phyloP scores from a whole-genome alignment of 345 rosid genomes.

The Eucalyptus cloeziana region DNA sequence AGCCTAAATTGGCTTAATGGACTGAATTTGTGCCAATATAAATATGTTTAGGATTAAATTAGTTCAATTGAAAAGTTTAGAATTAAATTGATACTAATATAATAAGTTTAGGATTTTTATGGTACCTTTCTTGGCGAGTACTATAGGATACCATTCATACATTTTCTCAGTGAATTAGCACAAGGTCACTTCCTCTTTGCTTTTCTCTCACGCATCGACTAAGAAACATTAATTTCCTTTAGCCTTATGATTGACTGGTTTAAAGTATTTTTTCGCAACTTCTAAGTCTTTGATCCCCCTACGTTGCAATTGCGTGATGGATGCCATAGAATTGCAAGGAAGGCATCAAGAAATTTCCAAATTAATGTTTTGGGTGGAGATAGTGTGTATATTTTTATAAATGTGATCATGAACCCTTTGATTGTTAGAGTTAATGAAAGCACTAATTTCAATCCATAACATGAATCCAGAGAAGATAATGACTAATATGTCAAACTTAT shows the following conservation, averaged over 20 bases:
- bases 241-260: neutral
- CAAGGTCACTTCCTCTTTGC: neutral
- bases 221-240: neutral
- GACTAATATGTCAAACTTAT: neutral
- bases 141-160: neutral
- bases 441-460: neutral
- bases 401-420: neutral
- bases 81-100: too few relatives aligned
- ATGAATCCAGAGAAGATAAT: neutral
- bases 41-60: too few relatives aligned
- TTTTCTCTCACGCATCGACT: neutral
- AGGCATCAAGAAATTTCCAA: neutral
- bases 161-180: neutral
- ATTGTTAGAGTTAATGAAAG: neutral
- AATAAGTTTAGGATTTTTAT: too few relatives aligned
- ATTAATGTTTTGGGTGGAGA: neutral
- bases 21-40: fast-evolving
- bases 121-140: fast-evolving
- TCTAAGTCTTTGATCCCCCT: neutral
- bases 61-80: fast-evolving
- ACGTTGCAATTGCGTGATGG: neutral
- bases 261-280: neutral
- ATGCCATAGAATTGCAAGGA: neutral
- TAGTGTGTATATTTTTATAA: neutral
- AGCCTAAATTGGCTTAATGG: too few relatives aligned